These are phyloP conservation scores for Globisporangium carolinianum DNA, from an alignment of 352 stramenopile species.

Conservation along the genomic window DNA sequence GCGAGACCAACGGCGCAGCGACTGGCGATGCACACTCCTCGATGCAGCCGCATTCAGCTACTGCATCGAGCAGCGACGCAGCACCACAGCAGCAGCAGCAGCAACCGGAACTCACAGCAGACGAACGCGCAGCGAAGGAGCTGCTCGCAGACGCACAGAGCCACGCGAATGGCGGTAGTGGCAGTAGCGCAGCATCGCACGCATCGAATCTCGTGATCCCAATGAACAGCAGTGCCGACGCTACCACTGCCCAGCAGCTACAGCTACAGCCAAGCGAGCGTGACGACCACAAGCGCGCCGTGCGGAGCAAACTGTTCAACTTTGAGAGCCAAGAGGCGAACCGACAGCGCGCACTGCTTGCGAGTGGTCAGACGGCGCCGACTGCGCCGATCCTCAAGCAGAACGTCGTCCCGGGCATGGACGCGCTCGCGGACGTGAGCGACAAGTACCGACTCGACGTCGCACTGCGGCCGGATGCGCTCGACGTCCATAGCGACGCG, in stretches of 20 bases:
- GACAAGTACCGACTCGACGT: constrained; percentile 85
- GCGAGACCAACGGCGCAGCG: background rate
- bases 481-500: constrained; percentile 75
- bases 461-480: constrained; percentile 62
- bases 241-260: background rate
- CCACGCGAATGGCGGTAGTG: constrained; percentile 3
- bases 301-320: constrained; percentile 36
- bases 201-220: constrained; percentile 49
- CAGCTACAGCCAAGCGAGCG: constrained; percentile 7
- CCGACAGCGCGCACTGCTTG: constrained; percentile 10
- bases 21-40: background rate
- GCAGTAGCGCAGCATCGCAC: background rate
- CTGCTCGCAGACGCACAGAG: constrained; percentile 31
- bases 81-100: background rate
- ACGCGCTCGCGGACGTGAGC: constrained; percentile 59
- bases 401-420: constrained; percentile 64
- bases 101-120: constrained; percentile 12
- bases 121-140: constrained; percentile 31
- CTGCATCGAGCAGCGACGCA: background rate
- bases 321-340: constrained; percentile 19
- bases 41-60: no score
- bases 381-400: constrained; percentile 59
- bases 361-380: background rate
- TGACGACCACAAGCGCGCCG: constrained; percentile 9
- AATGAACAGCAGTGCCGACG: constrained; percentile 11